Base-by-base conservation (phyloP, 2,329 filamentous ascomycete genomes). In the Knufia petricola region DNA sequence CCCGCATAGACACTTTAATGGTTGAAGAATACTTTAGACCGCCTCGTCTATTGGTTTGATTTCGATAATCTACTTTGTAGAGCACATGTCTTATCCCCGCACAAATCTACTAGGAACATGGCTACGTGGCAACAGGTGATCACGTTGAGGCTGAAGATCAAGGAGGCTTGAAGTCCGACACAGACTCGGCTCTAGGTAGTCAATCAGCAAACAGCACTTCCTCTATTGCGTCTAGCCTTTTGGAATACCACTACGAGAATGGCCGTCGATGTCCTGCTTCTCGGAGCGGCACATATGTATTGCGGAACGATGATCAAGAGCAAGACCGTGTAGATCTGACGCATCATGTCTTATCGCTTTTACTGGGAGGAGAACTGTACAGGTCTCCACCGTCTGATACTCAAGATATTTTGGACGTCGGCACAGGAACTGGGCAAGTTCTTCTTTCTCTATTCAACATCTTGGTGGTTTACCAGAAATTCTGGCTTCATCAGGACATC, bases 351-450 rank as follows among this genome's bases (percentile, higher is more conserved):
- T 42, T 60, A n/a, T 36, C 32, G 32, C 32, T 36, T n/a, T n/a
- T 36, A 66, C 40, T 21, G 23, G 43, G 19, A 53, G 64, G 24
- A 64, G 63, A 24, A 66, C 63, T 34, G n/a, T 46, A 19, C 9
- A 34, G 13, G 32, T 36, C 32, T 13, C 66, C 62, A 49, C 62
- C 63, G 12, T 66, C 57, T 32, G 62, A 68, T 63, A 53, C 66
- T 63, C 50, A 62, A 21, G 30, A 49, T 17, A 72, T 80, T n/a
- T 66, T 81, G 6, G 77, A 81, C 56, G 66, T 81, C 9, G 76
- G 77, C 36, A 79, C 75, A 4, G 79, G 79, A 12, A 79, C 77
- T 1, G 79, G 79, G 32, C 13, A 36, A 36, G 32, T 30, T 8
- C 13, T 36, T 4, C 13, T n/a, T 17, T n/a, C 15, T 8, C 15